Evolutionary conservation across 1,284 basidiomycete genomes (phyloP), one percentile per base, ranked within the genome.

Genomic region (Irpex sp.): DNA sequence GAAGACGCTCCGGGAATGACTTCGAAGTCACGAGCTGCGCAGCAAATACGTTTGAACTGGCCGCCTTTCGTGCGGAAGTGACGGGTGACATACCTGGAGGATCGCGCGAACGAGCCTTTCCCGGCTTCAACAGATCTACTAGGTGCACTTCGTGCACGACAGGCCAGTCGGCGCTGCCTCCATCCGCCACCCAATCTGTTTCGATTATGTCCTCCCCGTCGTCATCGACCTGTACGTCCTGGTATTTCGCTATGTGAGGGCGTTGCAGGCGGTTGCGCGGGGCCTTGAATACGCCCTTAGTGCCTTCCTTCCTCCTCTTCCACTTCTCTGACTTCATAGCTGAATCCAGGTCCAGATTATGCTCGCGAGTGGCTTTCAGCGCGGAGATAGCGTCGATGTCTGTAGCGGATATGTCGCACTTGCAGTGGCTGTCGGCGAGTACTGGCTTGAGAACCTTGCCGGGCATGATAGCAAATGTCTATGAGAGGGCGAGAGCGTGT

Each of bases 321-420:
- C 72, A 72, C 66, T 75, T 75, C 60, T 73, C 74, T 40, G 78
- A 75, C 72, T 80, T 81, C 76, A 77, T 79, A 31, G 74, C 68
- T 51, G 78, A 77, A 71, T 85, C 81, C 40, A 82, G 73, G 58
- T 79, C 78, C 68, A 79, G 80, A 69, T 83, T 82, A 70, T 76
- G 79, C 8, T 77, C 81, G 40, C 81, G 79, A 37, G 73, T 67
- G 62, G 80, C 81, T 70, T 82, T 83, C 67, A 74, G 65, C 31
- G 17, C n/a, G 11, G 9, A 26, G 49, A 52, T 26, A 9, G 21
- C 34, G 34, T 15, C 47, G 11, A 19, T 31, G 4, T 26, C 36
- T 9, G 17, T 9, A 36, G 17, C 38, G 52, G 60, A 15, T 37
- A 13, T 31, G 52, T 36, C 47, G 11, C 7, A 21, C 54, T 57